Base-by-base conservation (phyloP, 805 yeast genomes). In the Kazachstania africana region DNA sequence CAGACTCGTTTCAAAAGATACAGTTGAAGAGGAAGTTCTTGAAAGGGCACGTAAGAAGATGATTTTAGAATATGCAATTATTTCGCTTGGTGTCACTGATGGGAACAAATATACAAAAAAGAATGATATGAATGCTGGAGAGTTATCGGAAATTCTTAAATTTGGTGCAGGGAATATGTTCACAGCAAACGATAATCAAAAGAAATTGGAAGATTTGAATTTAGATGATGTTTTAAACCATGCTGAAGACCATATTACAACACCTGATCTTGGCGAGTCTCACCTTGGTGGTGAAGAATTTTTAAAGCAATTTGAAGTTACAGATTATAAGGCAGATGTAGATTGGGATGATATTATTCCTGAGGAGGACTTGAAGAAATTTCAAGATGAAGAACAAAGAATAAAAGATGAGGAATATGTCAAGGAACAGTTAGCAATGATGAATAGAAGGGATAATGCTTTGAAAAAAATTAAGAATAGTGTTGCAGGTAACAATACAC, bases 271-370 rank as follows among this genome's bases (percentile, higher is more conserved):
- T 14, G 97, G 97, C 4, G 97, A 91, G 49, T 82, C 95, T n/a
- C 93, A 91, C 48, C 66, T 91, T 34, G 99, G 99, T 37, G 95
- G 97, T 35, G 99, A 91, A 57, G 99, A 91, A 60, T 91, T 91
- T 51, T 68, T 91, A 60, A 84, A 75, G 50, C 99, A 91, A 59
- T 91, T 91, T 55, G 98, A 91, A 59, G 98, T 91, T 32, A 91
- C 99, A 0, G 98, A 91, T 54, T 93, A 87, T 57, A 91, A 91
- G 62, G 97, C 98, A 1, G 95, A 88, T 55, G 85, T 88, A 38
- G 93, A 85, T 41, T 91, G 99, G 99, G 97, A 91, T 61, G 99
- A 91, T 56, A 91, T 91, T 45, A 91, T 91, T 47, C 99, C 99
- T 0, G 87, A 83, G 42, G 94, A 82, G 27, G 98, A 91, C 55